Conservation (phyloP, 495 filamentous ascomycete genomes). For the Cryomyces antarcticus region DNA sequence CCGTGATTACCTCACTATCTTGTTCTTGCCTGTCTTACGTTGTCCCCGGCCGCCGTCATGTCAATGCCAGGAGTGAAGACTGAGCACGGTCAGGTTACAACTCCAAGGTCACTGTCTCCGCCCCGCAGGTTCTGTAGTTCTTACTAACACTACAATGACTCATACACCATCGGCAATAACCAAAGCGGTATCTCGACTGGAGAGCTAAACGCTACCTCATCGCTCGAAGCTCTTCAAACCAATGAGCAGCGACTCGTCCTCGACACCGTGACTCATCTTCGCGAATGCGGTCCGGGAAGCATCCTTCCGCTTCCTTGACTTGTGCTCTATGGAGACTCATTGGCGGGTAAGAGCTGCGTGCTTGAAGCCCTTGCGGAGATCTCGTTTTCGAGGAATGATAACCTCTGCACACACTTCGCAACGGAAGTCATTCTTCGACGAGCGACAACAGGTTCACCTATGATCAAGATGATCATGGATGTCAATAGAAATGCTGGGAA, state of each 20-base stretch:
- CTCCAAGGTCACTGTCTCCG: too few relatives aligned
- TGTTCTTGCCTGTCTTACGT: too few relatives aligned
- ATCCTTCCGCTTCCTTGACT: constrained; percentile 5
- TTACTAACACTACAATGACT: too few relatives aligned
- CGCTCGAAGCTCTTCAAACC: not conserved
- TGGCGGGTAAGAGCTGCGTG: constrained; percentile 11
- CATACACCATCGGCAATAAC: too few relatives aligned
- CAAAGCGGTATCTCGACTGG: too few relatives aligned
- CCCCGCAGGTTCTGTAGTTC: too few relatives aligned
- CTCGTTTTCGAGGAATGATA: constrained; percentile 24
- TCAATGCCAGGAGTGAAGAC: too few relatives aligned
- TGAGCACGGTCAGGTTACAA: too few relatives aligned
- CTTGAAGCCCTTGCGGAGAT: constrained; percentile 15
- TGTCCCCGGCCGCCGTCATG: too few relatives aligned
- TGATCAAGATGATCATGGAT: not conserved
- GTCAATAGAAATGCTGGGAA: not conserved
- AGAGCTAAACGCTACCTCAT: too few relatives aligned
- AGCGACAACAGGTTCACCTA: not conserved
- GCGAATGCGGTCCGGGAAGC: not conserved
- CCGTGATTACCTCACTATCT: too few relatives aligned
- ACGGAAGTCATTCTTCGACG: constrained; percentile 38
- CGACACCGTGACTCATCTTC: constrained; percentile 4
- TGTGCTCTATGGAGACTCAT: constrained; percentile 11
- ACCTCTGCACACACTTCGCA: constrained; percentile 34
- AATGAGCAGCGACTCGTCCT: not conserved